These are phyloP conservation scores for Dactylellina leptospora DNA, from an alignment of 2,329 filamentous ascomycete genomes.

Conservation along the genomic window DNA sequence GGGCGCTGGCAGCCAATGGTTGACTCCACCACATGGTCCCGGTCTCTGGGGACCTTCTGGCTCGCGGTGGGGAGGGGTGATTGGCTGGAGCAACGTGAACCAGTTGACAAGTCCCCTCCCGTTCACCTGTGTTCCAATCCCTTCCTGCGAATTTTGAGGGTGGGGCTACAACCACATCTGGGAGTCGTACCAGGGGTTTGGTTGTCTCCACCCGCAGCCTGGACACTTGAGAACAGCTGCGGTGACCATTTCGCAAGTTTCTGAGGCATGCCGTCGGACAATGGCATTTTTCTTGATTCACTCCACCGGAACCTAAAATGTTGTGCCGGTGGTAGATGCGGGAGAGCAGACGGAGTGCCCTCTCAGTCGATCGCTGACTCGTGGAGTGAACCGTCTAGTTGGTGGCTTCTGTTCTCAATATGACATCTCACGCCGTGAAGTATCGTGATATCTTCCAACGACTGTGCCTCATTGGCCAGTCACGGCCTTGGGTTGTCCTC, in stretches of 20 bases:
- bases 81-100: slow-evolving; percentile 27
- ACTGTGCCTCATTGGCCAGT: slow-evolving; percentile 18
- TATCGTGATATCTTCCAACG: slow-evolving; percentile 9
- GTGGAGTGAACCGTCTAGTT: slow-evolving; percentile 3
- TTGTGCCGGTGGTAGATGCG: slow-evolving; percentile 6
- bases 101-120: slow-evolving; percentile 35
- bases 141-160: slow-evolving; percentile 34
- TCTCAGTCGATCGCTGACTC: neutral
- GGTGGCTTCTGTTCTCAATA: slow-evolving; percentile 17
- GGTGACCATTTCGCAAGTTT: slow-evolving; percentile 26
- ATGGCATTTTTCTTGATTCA: slow-evolving; percentile 29
- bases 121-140: slow-evolving; percentile 39
- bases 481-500: neutral
- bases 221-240: slow-evolving; percentile 10
- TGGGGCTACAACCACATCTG: slow-evolving; percentile 46
- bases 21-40: slow-evolving; percentile 51
- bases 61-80: slow-evolving; percentile 25
- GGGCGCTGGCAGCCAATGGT: slow-evolving; percentile 50
- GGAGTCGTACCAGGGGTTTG: slow-evolving; percentile 44
- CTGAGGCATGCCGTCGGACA: slow-evolving; percentile 32
- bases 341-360: neutral
- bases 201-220: slow-evolving; percentile 38
- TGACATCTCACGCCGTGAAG: slow-evolving; percentile 11
- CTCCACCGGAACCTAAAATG: neutral
- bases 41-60: slow-evolving; percentile 50